Conservation (phyloP, 208 protist genomes). For the Leishmania aethiopica region DNA sequence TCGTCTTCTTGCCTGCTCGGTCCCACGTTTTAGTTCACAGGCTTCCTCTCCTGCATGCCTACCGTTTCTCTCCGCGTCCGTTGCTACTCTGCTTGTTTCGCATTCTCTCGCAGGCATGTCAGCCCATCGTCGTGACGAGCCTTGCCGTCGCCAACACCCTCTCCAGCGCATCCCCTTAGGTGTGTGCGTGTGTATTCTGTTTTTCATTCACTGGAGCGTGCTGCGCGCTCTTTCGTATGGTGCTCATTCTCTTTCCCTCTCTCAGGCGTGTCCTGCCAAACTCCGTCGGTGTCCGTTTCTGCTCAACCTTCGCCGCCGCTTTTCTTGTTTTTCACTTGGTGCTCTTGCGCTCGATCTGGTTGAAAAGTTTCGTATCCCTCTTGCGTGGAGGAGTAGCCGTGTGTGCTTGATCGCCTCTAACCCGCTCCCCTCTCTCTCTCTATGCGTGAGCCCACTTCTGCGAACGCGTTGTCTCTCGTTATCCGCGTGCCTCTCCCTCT, state of each 20-base stretch:
- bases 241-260: background rate
- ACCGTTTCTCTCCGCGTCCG: background rate
- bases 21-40: background rate
- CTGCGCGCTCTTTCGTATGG: background rate
- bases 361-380: background rate
- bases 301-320: background rate
- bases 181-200: background rate
- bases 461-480: background rate
- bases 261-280: background rate
- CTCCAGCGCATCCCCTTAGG: no score
- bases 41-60: background rate
- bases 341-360: background rate
- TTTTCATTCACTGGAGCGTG: background rate
- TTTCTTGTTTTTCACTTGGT: background rate
- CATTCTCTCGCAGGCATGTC: background rate
- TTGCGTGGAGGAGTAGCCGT: background rate
- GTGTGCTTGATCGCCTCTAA: background rate
- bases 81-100: background rate
- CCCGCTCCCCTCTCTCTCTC: background rate
- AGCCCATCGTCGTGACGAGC: no score
- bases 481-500: background rate
- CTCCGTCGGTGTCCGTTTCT: background rate
- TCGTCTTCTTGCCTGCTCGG: background rate
- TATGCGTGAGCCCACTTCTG: background rate
- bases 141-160: no score